phyloP scores from a whole-genome alignment of 2,329 filamentous ascomycete genomes.

The Fusarium succisae region DNA sequence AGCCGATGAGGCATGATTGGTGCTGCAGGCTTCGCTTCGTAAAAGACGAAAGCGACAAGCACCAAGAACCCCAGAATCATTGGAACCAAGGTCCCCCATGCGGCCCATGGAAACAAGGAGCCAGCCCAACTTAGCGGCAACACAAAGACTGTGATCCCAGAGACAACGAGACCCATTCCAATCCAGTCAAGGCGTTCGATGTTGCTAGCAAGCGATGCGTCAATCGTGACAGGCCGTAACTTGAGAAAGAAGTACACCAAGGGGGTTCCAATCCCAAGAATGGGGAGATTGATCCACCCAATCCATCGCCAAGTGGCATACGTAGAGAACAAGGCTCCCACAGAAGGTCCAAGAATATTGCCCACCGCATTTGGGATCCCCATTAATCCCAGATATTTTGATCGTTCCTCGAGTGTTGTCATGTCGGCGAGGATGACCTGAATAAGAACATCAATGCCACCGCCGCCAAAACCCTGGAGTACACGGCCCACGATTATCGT shows the following conservation, averaged over 20 bases:
- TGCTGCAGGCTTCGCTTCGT: neutral
- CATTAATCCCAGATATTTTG: slow-evolving; percentile 4
- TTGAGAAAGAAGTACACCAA: slow-evolving; percentile 17
- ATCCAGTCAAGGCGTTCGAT: slow-evolving; percentile 16
- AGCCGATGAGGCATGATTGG: slow-evolving; percentile 18
- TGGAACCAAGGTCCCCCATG: slow-evolving; percentile 9
- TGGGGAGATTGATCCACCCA: slow-evolving; percentile 8
- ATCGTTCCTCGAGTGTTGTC: slow-evolving; percentile 4
- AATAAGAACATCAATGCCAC: slow-evolving; percentile 11
- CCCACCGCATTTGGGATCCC: slow-evolving; percentile 8
- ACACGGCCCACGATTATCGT: slow-evolving; percentile 7
- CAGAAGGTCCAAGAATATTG: slow-evolving; percentile 3
- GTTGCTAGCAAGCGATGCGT: neutral
- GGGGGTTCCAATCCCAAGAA: slow-evolving; percentile 5
- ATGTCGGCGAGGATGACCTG: slow-evolving; percentile 14
- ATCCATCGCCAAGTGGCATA: slow-evolving; percentile 20
- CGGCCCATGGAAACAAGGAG: slow-evolving; percentile 4
- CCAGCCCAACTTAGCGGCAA: slow-evolving; percentile 17
- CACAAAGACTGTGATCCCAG: slow-evolving; percentile 6
- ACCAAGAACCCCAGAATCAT: neutral
- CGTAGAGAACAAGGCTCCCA: neutral
- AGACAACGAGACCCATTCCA: slow-evolving; percentile 5
- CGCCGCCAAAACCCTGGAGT: slow-evolving; percentile 11
- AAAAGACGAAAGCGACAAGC: neutral
- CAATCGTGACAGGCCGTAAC: neutral